Conservation (phyloP, 179 eudicot genomes). For the Corrigiola litoralis region DNA sequence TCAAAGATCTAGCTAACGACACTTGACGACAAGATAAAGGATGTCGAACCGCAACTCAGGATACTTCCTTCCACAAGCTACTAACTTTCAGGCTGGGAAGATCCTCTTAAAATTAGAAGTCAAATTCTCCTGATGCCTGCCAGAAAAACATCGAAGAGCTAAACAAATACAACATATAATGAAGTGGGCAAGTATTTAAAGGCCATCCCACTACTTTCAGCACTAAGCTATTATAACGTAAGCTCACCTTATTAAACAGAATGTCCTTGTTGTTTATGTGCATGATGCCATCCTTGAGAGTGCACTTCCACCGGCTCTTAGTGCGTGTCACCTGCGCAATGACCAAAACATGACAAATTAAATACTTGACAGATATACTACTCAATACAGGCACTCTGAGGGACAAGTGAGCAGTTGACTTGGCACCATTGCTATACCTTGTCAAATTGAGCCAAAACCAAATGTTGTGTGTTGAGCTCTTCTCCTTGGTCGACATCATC, state of each 20-base stretch:
- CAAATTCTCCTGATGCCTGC: constrained; percentile 62
- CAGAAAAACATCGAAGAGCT: neutral
- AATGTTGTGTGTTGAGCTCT: constrained; percentile 81
- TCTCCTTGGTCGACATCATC: constrained; percentile 89
- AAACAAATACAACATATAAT: neutral
- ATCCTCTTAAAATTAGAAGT: constrained; percentile 36
- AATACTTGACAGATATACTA: neutral
- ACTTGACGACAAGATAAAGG: constrained; percentile 13
- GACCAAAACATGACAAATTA: neutral
- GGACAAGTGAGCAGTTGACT: neutral
- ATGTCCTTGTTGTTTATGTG: constrained; percentile 88
- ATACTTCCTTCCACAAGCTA: constrained; percentile 6
- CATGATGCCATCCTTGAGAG: constrained; percentile 95
- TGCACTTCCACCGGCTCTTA: constrained; percentile 96
- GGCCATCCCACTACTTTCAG: too few species aligned
- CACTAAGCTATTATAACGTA: too few species aligned
- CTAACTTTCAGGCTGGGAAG: neutral
- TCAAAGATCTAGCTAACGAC: constrained; percentile 21
- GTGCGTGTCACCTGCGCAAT: constrained; percentile 94
- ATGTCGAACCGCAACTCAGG: constrained; percentile 7
- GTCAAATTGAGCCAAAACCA: constrained; percentile 96
- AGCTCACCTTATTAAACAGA: constrained; percentile 77
- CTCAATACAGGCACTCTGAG: neutral
- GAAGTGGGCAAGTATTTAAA: neutral
- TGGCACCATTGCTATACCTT: constrained; percentile 44